Conservation (phyloP, 202 grass and related monocot genomes). For the Cymbopogon flexuosus region DNA sequence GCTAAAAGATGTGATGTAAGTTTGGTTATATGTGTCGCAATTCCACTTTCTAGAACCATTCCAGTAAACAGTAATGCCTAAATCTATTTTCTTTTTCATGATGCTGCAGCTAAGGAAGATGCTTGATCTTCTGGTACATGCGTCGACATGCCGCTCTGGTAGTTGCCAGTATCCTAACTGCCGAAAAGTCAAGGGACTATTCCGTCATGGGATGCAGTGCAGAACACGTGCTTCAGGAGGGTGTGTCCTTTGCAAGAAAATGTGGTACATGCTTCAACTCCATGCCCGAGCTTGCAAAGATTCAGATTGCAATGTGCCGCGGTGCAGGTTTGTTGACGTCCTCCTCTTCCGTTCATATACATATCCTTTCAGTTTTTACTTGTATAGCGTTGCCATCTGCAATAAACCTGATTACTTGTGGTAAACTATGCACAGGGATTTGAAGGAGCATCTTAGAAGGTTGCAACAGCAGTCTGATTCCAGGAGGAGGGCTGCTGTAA, state of each 20-base stretch:
- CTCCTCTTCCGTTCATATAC: not conserved
- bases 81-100: slow-evolving; percentile 30
- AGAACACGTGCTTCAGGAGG: slow-evolving; percentile 83
- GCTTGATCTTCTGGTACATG: slow-evolving; percentile 97
- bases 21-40: not conserved
- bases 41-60: slow-evolving; percentile 13
- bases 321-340: slow-evolving; percentile 75
- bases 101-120: slow-evolving; percentile 91
- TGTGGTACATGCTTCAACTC: slow-evolving; percentile 98
- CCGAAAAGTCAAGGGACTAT: slow-evolving; percentile 93
- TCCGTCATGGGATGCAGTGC: slow-evolving; percentile 91
- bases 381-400: not conserved
- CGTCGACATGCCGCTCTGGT: slow-evolving; percentile 74
- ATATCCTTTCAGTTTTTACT: not conserved
- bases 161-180: slow-evolving; percentile 94
- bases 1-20: slow-evolving; percentile 8
- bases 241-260: slow-evolving; percentile 91
- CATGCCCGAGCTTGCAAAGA: slow-evolving; percentile 96
- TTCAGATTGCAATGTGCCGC: slow-evolving; percentile 73
- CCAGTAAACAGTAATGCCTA: not conserved
- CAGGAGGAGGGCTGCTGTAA: slow-evolving; percentile 91
- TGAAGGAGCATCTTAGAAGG: slow-evolving; percentile 90
- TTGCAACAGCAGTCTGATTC: slow-evolving; percentile 97
- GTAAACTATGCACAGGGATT: slow-evolving; percentile 62
- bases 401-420: slow-evolving; percentile 30